A percentile compares a stretch with the other conserved stretches of the same genome.
Conservation (phyloP, 495 filamentous ascomycete genomes). For the Talaromyces nanjingensis region DNA sequence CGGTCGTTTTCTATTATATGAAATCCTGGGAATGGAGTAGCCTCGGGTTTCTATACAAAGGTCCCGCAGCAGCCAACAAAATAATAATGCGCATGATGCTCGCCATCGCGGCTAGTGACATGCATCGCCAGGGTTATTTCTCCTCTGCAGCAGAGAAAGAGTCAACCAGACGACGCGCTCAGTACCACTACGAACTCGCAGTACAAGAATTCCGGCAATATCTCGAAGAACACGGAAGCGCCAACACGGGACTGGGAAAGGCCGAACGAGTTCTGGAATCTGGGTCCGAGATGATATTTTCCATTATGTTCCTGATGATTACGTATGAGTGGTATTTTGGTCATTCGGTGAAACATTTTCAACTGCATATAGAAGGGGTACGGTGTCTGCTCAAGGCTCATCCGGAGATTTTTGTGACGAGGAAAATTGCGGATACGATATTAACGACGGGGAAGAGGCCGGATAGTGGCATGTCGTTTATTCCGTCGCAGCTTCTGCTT, state of each 20-base stretch:
- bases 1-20: conserved; percentile 36
- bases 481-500: conserved; percentile 32
- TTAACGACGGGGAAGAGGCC: conserved; percentile 16
- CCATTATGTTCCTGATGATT: conserved; percentile 37
- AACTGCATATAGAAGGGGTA: conserved; percentile 34
- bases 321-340: conserved; percentile 39
- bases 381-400: conserved; percentile 34
- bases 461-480: conserved; percentile 27
- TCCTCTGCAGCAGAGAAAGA: conserved; percentile 24
- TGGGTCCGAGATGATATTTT: conserved; percentile 33
- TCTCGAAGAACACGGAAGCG: conserved; percentile 12
- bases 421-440: conserved; percentile 29
- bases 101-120: conserved; percentile 33
- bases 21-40: conserved; percentile 38
- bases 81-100: conserved; percentile 41
- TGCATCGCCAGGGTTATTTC: conserved; percentile 31
- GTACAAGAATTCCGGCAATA: conserved; percentile 38
- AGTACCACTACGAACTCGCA: conserved; percentile 35
- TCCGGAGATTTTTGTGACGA: conserved; percentile 29
- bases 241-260: conserved; percentile 19
- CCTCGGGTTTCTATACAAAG: conserved; percentile 33
- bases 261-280: conserved; percentile 17
- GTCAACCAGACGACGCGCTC: conserved; percentile 30
- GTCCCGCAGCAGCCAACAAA: conserved; percentile 29
- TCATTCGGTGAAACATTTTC: conserved; percentile 32